phyloP scores from a whole-genome alignment of 2,329 filamentous ascomycete species.

The Pseudocercospora crystallina region DNA sequence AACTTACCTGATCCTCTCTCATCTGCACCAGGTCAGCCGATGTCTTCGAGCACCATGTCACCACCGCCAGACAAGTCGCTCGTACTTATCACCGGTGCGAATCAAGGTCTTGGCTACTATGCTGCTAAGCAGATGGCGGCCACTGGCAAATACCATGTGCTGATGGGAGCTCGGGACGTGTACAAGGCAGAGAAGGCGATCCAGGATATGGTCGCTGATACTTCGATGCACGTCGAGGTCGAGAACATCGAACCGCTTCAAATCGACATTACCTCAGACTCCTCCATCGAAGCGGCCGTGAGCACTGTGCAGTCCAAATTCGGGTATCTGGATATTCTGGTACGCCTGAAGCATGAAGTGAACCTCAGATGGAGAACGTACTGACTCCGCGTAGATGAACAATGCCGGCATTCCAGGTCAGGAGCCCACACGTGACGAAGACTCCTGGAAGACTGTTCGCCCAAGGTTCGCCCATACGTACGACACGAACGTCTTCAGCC shows the following conservation, averaged over 20 bases:
- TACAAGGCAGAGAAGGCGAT: slow-evolving; percentile 39
- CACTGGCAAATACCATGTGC: slow-evolving; percentile 41
- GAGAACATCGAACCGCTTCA: slow-evolving; percentile 38
- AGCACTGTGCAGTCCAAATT: slow-evolving; percentile 29
- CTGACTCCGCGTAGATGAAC: slow-evolving; percentile 17
- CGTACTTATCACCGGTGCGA: slow-evolving; percentile 43
- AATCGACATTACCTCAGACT: slow-evolving; percentile 46
- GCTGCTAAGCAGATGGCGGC: slow-evolving; percentile 41
- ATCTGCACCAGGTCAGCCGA: no score
- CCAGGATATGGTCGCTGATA: slow-evolving; percentile 18
- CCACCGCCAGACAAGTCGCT: no score
- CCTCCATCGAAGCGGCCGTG: slow-evolving; percentile 42
- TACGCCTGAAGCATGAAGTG: no score
- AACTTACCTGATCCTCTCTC: no score
- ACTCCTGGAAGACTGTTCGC: slow-evolving; percentile 9
- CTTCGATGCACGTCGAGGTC: slow-evolving; percentile 4
- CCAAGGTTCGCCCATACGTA: slow-evolving; percentile 24
- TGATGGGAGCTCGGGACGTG: slow-evolving; percentile 41
- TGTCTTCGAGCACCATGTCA: no score
- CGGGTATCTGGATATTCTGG: slow-evolving; percentile 36
- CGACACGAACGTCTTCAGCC: slow-evolving; percentile 33
- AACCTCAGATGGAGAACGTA: no score
- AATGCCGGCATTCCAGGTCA: slow-evolving; percentile 36
- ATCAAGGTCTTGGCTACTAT: slow-evolving; percentile 47
- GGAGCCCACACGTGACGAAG: background rate